Conservation (phyloP, 768 basidiomycete genomes). For the Phylloporus scabripes region DNA sequence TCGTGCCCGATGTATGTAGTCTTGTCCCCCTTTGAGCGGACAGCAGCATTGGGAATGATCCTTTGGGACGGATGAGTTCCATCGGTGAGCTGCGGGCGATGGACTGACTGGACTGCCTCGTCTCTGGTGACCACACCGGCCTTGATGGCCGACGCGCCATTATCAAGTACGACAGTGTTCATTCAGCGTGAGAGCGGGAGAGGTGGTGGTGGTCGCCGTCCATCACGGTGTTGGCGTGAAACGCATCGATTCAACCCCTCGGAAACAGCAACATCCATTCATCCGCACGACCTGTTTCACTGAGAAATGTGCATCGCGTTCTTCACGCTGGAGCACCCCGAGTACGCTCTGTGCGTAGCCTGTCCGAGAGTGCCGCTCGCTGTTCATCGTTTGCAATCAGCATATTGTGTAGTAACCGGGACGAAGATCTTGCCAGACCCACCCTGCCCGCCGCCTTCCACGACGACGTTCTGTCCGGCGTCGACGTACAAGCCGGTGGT, state of each 20-base stretch:
- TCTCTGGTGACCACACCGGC: conserved; percentile 46
- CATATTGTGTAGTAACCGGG: conserved; percentile 71
- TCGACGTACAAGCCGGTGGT: conserved; percentile 68
- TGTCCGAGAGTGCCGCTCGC: neutral
- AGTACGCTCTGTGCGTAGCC: conserved; percentile 63
- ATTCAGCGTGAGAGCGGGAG: conserved; percentile 9
- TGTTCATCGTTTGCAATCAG: conserved; percentile 31
- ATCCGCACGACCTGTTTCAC: neutral
- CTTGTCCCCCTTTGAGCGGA: conserved; percentile 81
- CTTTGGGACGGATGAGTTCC: conserved; percentile 33
- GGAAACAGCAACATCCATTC: conserved; percentile 3
- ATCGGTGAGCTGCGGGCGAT: neutral
- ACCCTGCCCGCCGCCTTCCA: conserved; percentile 65
- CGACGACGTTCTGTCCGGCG: conserved; percentile 62
- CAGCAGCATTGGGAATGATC: conserved; percentile 74
- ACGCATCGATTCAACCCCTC: conserved; percentile 1
- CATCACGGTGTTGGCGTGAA: conserved; percentile 5
- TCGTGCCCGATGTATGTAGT: conserved; percentile 84
- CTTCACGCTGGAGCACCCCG: conserved; percentile 70
- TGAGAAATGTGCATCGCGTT: conserved; percentile 58
- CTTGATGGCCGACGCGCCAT: conserved; percentile 83
- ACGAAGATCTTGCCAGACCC: conserved; percentile 66
- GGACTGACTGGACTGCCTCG: conserved; percentile 25
- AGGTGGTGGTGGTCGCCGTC: neutral
- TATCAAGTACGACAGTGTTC: conserved; percentile 71